Base-by-base conservation (phyloP, 2,329 filamentous ascomycete genomes). In the Colletotrichum gloeosporioides region DNA sequence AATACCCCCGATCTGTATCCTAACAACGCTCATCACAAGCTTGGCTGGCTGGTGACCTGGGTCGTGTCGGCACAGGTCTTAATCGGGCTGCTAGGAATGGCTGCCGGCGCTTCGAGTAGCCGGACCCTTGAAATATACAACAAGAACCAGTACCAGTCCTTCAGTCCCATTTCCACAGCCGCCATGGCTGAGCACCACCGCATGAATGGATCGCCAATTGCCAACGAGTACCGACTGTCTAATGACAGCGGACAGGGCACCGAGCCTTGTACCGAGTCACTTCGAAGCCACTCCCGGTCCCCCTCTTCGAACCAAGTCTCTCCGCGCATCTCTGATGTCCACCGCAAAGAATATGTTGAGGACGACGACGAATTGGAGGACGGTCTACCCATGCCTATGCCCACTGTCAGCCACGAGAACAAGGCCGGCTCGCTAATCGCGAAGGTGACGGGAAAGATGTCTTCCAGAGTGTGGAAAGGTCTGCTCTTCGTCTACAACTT, bases 1-100 rank as follows among this genome's bases (percentile, higher is more conserved):
- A 92, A 91, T 78, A 98, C 95, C 0, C 95, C 96, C 1, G 95
- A 98, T 82, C 87, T 98, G 27, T 98, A 98, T 83, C 92, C 93
- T 36, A 93, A 94, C 82, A 98, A 98, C 82, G 91, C 94, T n/a
- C 96, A 98, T 84, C 93, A 96, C 86, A 96, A 95, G 83, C 90
- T 96, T 59, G 96, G 96, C 71, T 99, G 96, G 96, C 88, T 95
- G 57, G 89, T 94, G 34, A 96, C 94, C 4, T 94, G 92, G 88
- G 88, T 96, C 6, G 89, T 94, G 13, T 89, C 89, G 69, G 92
- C 90, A 1, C 96, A 98, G 86, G 89, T 94, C 18, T 80, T 94
- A 53, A 87, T 98, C 82, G 91, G 92, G 65, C 82, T 95, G 71
- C 85, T 95, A 63, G 92, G 92, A 69, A 86, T 89, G 57, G 91